phyloP scores from a whole-genome alignment of 2,329 filamentous ascomycete species.

The Cercospora janseana region DNA sequence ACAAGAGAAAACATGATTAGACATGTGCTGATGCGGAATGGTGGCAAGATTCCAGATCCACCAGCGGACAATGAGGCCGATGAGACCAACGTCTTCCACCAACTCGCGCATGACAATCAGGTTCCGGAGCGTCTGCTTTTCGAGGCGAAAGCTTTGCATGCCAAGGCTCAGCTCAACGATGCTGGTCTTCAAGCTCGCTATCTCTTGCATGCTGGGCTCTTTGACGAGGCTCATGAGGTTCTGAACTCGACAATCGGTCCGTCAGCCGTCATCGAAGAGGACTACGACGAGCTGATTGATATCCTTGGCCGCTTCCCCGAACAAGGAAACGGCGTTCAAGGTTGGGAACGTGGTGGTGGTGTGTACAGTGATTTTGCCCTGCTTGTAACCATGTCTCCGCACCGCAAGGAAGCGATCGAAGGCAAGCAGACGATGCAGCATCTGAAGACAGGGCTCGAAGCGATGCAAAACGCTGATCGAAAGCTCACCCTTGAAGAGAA shows the following conservation, averaged over 20 bases:
- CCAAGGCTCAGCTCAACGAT: constrained; percentile 69
- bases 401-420: constrained; percentile 36
- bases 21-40: constrained; percentile 62
- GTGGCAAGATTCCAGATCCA: constrained; percentile 62
- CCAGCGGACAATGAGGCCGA: constrained; percentile 15
- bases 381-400: constrained; percentile 27
- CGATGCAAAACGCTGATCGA: constrained; percentile 43
- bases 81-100: constrained; percentile 25
- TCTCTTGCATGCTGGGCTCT: constrained; percentile 66
- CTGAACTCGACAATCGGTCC: constrained; percentile 81
- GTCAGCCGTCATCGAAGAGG: constrained; percentile 73
- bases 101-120: constrained; percentile 54
- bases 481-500: constrained; percentile 52
- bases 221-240: constrained; percentile 75
- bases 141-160: constrained; percentile 80
- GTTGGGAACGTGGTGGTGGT: constrained; percentile 76
- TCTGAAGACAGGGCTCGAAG: constrained; percentile 39
- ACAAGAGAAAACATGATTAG: constrained; percentile 34
- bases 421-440: constrained; percentile 30
- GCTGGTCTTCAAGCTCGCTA: constrained; percentile 71
- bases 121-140: constrained; percentile 80
- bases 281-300: constrained; percentile 67
- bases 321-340: constrained; percentile 47
- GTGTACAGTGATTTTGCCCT: constrained; percentile 57
- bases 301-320: constrained; percentile 69